phyloP scores from a whole-genome alignment of 495 filamentous ascomycete species.

The Lepidopterella palustris region DNA sequence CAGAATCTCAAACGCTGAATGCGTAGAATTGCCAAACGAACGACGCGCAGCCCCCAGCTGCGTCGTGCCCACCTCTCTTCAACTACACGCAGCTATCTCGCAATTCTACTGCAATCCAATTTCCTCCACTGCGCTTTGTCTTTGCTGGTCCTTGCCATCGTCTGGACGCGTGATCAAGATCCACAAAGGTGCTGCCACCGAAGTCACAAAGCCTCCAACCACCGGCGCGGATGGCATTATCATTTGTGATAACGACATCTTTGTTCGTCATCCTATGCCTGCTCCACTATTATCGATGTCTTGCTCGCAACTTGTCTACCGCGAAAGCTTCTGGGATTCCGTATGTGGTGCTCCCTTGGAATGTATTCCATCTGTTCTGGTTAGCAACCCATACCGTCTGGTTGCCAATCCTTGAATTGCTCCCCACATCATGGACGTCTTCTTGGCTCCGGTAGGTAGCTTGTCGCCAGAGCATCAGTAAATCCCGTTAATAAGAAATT shows the following conservation, averaged over 20 bases:
- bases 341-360: slow-evolving; percentile 31
- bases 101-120: too few relatives aligned
- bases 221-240: slow-evolving; percentile 5
- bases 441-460: slow-evolving; percentile 41
- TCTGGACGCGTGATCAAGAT: not conserved
- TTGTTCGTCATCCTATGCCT: slow-evolving; percentile 13
- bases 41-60: too few relatives aligned
- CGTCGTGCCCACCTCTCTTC: too few relatives aligned
- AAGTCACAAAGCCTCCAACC: not conserved
- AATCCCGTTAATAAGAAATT: not conserved
- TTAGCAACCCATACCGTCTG: slow-evolving; percentile 44
- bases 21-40: too few relatives aligned
- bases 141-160: too few relatives aligned
- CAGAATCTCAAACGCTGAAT: too few relatives aligned
- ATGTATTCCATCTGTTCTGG: slow-evolving; percentile 42
- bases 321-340: slow-evolving; percentile 38
- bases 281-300: slow-evolving; percentile 24
- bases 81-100: too few relatives aligned
- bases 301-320: slow-evolving; percentile 31
- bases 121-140: too few relatives aligned
- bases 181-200: not conserved
- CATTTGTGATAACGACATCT: slow-evolving; percentile 3
- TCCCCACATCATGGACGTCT: slow-evolving; percentile 44
- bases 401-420: slow-evolving; percentile 43
- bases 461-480: not conserved